Evolutionary conservation across 148 eudicot species (phyloP), one percentile per base, ranked within the genome.

Genomic region (Persicaria tinctoria): DNA sequence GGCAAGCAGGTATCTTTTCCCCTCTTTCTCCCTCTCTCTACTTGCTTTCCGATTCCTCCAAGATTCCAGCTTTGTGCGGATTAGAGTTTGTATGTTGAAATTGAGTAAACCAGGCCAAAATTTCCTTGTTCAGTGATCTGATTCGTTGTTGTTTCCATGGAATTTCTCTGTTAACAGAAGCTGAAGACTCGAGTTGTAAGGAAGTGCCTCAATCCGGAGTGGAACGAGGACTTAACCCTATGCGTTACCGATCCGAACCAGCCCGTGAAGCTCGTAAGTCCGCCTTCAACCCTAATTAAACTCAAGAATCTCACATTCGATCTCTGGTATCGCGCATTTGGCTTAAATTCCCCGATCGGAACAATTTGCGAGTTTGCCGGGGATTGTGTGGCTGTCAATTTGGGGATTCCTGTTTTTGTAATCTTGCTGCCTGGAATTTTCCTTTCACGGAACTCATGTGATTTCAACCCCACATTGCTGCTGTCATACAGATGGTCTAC

Each of bases 161-260:
- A 16, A 27, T 68, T 6, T 14, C 50, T 0, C 57, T 44, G 72
- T 45, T 41, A 63, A 6, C 77, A 79, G 85, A 83, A 83, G 66
- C 10, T 83, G 66, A 79, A 83, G 82, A 83, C 85, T 48, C 80
- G 85, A 32, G 78, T 80, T 3, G 49, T 83, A 9, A 79, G 80
- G 74, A 79, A 79, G 74, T 74, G 78, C 1, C 62, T 80, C 5
- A 79, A 83, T 75, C 85, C 85, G 3, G 76, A 77, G 12, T 83
- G 85, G 85, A 80, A 83, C 18, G 85, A 83, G 57, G 85, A 83
- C 73, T 73, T 83, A 7, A 83, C 85, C 9, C 85, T 83, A 57
- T 77, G 77, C 69, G 74, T 83, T 53, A 70, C 77, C 8, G 80
- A 83, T 48, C 74, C 78, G 1, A 79, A 79, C 62, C 82, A 80